phyloP scores from a whole-genome alignment of 805 yeast genomes.

The Yarrowia sp. region DNA sequence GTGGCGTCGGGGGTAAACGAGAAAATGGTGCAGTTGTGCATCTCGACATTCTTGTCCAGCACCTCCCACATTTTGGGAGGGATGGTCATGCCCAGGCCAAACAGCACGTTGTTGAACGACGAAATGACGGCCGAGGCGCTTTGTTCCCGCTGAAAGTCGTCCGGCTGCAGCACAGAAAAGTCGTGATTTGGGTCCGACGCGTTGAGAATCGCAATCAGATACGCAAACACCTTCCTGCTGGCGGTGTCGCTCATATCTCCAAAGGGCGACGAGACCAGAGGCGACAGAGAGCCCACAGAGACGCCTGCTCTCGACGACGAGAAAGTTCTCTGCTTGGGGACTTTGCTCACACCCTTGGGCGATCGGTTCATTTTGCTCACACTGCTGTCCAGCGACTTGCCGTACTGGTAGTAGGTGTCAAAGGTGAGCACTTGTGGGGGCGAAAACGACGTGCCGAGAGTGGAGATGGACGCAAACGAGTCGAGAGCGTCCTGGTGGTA shows the following conservation, averaged over 20 bases:
- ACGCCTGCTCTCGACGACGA: conserved; percentile 24
- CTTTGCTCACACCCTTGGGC: conserved; percentile 26
- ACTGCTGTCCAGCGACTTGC: conserved; percentile 32
- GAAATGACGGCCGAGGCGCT: conserved; percentile 56
- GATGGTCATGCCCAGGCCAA: conserved; percentile 57
- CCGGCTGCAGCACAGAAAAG: conserved; percentile 84
- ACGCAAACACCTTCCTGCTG: conserved; percentile 87
- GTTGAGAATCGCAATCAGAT: conserved; percentile 86
- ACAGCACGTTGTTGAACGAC: conserved; percentile 77
- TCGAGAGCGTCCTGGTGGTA: conserved; percentile 43
- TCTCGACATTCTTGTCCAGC: conserved; percentile 80
- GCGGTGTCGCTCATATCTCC: conserved; percentile 90
- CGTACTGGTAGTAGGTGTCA: conserved; percentile 38
- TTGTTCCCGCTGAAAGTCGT: conserved; percentile 64
- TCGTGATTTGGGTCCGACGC: conserved; percentile 97
- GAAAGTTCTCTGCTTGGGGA: conserved; percentile 19
- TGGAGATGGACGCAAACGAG: conserved; percentile 39
- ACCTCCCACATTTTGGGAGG: conserved; percentile 88
- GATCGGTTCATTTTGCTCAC: conserved; percentile 9
- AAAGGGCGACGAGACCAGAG: conserved; percentile 64
- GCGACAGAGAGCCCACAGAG: conserved; percentile 40
- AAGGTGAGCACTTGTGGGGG: conserved; percentile 45
- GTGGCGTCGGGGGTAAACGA: conserved; percentile 58
- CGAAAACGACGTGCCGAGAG: conserved; percentile 42
- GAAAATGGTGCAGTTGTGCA: conserved; percentile 59